Evolutionary conservation across 164 flowering plant species (phyloP).

Genomic region (Stephania yunnanensis): DNA sequence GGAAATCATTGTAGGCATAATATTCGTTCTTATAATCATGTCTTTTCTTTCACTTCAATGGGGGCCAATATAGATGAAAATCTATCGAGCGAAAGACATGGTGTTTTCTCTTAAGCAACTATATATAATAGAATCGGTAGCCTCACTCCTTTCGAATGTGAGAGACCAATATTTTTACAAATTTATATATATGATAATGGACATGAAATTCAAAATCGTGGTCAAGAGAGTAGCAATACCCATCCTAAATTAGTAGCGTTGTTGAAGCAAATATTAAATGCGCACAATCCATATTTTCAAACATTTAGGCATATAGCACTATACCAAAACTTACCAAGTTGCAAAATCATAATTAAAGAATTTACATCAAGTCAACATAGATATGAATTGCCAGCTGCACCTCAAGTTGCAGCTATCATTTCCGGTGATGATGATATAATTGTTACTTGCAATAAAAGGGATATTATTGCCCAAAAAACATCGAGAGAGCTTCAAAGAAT

Average conservation of each 20-base stretch:
- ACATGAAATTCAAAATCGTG: too few species aligned
- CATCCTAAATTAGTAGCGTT: too few species aligned
- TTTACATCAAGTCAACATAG: not conserved
- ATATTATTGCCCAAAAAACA: constrained; percentile 1
- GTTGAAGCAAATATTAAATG: too few species aligned
- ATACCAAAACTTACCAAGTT: not conserved
- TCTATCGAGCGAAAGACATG: not conserved
- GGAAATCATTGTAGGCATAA: not conserved
- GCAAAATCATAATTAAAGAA: not conserved
- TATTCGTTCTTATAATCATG: not conserved
- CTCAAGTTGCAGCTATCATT: constrained; percentile 6
- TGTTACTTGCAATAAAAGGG: not conserved
- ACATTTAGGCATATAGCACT: not conserved
- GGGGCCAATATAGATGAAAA: not conserved
- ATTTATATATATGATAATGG: too few species aligned
- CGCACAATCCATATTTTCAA: too few species aligned
- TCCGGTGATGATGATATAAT: not conserved
- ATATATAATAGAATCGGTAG: not conserved
- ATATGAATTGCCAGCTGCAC: not conserved
- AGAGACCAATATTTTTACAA: too few species aligned
- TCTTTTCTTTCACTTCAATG: not conserved
- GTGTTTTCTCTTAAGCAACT: not conserved
- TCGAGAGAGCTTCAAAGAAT: not conserved
- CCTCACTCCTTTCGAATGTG: not conserved
- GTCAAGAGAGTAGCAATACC: too few species aligned